Conservation (phyloP, 495 filamentous ascomycete species). For the Penicillium canariense region DNA sequence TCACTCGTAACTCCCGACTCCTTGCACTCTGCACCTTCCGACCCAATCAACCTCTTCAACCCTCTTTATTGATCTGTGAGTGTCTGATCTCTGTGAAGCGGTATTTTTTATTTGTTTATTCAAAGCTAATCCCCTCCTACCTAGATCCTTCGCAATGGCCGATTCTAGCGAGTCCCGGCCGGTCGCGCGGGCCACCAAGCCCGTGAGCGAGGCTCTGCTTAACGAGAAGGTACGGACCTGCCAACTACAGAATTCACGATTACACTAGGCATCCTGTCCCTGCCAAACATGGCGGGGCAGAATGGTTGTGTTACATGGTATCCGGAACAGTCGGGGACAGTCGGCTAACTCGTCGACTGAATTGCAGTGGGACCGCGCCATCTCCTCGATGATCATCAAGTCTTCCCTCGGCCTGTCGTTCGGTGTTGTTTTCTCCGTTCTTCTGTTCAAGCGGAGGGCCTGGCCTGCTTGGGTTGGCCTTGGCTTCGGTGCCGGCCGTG, state of each 20-base stretch:
- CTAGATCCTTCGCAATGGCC: slow-evolving; percentile 51
- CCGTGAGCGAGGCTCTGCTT: slow-evolving; percentile 88
- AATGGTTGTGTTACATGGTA: neutral
- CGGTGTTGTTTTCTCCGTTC: slow-evolving; percentile 96
- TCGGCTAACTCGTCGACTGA: slow-evolving; percentile 19
- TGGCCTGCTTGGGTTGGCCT: slow-evolving; percentile 92
- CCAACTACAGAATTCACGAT: neutral
- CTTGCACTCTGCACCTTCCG: slow-evolving; percentile 27
- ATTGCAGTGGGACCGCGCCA: slow-evolving; percentile 90
- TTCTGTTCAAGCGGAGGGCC: slow-evolving; percentile 94
- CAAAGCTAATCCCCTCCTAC: neutral
- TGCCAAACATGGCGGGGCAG: neutral
- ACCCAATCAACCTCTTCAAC: slow-evolving; percentile 20
- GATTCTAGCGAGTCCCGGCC: slow-evolving; percentile 51
- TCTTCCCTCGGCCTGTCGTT: slow-evolving; percentile 91
- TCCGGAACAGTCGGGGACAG: slow-evolving; percentile 7
- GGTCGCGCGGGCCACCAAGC: slow-evolving; percentile 58
- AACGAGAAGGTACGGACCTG: slow-evolving; percentile 80
- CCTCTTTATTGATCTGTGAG: slow-evolving; percentile 17
- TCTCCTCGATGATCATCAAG: slow-evolving; percentile 94
- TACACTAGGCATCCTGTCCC: neutral
- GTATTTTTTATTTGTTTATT: neutral
- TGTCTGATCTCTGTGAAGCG: neutral
- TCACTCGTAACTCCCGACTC: slow-evolving; percentile 34
- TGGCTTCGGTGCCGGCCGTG: slow-evolving; percentile 92